Evolutionary conservation across 2,329 filamentous ascomycete genomes (phyloP).

Genomic region (Cladosporium sphaerospermum): DNA sequence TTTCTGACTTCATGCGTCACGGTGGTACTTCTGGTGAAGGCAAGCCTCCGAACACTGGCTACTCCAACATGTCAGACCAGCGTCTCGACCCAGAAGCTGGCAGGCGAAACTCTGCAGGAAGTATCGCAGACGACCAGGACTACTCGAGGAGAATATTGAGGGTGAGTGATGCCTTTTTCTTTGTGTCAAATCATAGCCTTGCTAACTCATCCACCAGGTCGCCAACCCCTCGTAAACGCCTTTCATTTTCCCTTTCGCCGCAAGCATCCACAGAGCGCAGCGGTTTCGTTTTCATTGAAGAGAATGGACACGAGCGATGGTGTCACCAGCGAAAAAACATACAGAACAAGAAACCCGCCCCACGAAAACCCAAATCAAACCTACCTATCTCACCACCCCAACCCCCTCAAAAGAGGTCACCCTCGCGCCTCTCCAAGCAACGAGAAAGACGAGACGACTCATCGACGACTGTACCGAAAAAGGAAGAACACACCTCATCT

Average conservation of each 20-base stretch:
- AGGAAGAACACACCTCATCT: not conserved
- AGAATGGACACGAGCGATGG: constrained; percentile 3
- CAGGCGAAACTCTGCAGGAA: constrained; percentile 64
- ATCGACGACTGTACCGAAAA: constrained; percentile 13
- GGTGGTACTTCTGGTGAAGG: constrained; percentile 40
- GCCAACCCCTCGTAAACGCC: constrained; percentile 7
- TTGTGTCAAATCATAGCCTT: not conserved
- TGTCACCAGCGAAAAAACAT: constrained; percentile 1
- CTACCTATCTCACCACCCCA: not conserved
- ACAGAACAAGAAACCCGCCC: constrained; percentile 2
- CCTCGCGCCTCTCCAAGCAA: not conserved
- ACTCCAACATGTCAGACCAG: constrained; percentile 68
- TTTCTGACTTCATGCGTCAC: constrained; percentile 60
- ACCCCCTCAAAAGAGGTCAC: not conserved
- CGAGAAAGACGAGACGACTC: constrained; percentile 11
- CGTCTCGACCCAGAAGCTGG: constrained; percentile 71
- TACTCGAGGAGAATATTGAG: constrained; percentile 94
- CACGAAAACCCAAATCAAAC: not conserved
- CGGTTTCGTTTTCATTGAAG: not conserved
- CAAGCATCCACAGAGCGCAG: constrained; percentile 4
- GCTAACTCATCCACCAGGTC: not conserved
- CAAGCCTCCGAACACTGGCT: constrained; percentile 57
- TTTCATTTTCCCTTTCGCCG: not conserved
- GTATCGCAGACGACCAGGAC: constrained; percentile 94
- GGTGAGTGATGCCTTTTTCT: constrained; percentile 46